Conservation (phyloP, 371 early-diverging fungal species). For the Entomophthora muscae region DNA sequence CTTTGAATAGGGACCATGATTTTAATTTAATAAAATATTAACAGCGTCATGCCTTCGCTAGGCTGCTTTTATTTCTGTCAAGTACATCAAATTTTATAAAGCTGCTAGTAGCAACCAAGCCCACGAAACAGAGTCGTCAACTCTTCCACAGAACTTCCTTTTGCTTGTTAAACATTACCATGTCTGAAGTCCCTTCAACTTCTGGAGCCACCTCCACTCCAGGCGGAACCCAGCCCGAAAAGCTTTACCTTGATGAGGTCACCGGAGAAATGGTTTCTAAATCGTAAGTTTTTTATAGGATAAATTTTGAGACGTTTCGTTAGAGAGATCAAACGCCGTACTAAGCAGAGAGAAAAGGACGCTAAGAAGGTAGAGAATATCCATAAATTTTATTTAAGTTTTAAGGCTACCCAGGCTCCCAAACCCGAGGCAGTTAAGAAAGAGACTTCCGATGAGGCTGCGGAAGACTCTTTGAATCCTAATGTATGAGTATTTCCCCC, state of each 20-base stretch:
- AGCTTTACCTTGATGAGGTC: conserved; percentile 67
- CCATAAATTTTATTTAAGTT: not conserved
- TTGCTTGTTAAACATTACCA: not conserved
- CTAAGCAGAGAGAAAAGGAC: conserved; percentile 75
- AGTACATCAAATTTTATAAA: too few relatives aligned
- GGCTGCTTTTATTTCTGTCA: too few relatives aligned
- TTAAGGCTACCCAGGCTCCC: conserved; percentile 20
- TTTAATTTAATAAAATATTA: too few relatives aligned
- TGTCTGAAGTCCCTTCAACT: not conserved
- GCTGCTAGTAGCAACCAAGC: too few relatives aligned
- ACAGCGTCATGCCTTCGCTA: too few relatives aligned
- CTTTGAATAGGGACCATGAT: too few relatives aligned
- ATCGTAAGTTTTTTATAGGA: conserved; percentile 37
- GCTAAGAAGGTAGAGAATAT: conserved; percentile 53
- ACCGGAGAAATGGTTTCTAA: conserved; percentile 94
- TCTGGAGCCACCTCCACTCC: not conserved
- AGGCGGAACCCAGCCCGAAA: conserved; percentile 14
- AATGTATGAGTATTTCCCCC: conserved; percentile 25
- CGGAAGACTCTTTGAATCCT: conserved; percentile 70
- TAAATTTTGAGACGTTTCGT: too few relatives aligned
- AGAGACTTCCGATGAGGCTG: conserved; percentile 39
- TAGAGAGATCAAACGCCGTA: conserved; percentile 86
- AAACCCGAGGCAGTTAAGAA: conserved; percentile 29
- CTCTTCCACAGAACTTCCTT: too few relatives aligned
- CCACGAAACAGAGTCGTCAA: too few relatives aligned